These are phyloP conservation scores for Phytopythium sindhum DNA, from an alignment of 352 stramenopile genomes.

Conservation along the genomic window DNA sequence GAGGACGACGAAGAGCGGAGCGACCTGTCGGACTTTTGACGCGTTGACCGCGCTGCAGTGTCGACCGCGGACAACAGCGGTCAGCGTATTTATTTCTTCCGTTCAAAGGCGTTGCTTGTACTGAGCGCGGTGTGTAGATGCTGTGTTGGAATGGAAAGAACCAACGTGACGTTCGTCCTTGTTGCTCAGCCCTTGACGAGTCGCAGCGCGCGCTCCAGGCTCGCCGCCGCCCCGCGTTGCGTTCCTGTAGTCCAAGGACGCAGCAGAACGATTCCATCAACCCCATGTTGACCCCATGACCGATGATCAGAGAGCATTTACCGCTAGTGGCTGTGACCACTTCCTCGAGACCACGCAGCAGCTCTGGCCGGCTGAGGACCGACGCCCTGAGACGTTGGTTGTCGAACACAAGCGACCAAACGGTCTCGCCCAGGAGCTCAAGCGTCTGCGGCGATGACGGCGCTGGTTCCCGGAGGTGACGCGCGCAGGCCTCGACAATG, in stretches of 20 bases:
- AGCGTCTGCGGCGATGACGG: background rate
- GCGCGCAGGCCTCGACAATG: slow-evolving; percentile 26
- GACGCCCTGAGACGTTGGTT: slow-evolving; percentile 57
- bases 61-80: background rate
- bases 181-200: slow-evolving; percentile 20
- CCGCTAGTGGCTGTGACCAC: slow-evolving; percentile 6
- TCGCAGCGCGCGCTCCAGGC: slow-evolving; percentile 23
- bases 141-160: background rate
- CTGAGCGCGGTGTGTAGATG: background rate
- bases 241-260: slow-evolving; percentile 2
- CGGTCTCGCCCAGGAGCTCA: slow-evolving; percentile 30
- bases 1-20: slow-evolving; percentile 26
- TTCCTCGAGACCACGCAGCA: slow-evolving; percentile 33
- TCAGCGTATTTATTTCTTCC: slow-evolving; percentile 10
- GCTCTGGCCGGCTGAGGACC: slow-evolving; percentile 24
- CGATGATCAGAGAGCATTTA: background rate
- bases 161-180: background rate
- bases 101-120: background rate
- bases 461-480: background rate
- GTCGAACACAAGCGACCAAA: slow-evolving; percentile 61
- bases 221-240: slow-evolving; percentile 10
- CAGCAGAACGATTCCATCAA: background rate
- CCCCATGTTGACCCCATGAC: background rate
- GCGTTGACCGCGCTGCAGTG: background rate
- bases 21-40: slow-evolving; percentile 10